Percentiles rank a stretch among this genome's conserved stretches.
Evolutionary conservation across 106 monocot genomes (phyloP).

Genomic region (Platanthera guangdongensis): DNA sequence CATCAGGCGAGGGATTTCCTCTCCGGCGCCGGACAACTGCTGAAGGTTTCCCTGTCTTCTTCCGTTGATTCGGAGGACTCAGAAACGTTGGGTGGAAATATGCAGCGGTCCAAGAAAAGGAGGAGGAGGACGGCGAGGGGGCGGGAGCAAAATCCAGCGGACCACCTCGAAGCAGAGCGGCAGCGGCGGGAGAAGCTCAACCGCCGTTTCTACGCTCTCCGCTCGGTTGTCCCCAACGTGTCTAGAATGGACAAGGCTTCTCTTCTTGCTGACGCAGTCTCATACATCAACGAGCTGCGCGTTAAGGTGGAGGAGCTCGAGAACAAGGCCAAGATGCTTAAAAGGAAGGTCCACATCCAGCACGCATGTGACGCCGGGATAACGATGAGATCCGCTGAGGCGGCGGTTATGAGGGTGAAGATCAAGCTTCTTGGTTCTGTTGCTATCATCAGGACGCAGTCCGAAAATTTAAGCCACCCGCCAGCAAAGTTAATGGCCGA

Average conservation of each 20-base stretch:
- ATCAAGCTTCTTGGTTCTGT: constrained; percentile 23
- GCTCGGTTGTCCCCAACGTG: constrained; percentile 86
- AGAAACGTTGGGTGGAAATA: constrained; percentile 3
- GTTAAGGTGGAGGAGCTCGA: constrained; percentile 42
- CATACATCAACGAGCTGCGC: constrained; percentile 60
- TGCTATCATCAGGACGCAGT: constrained; percentile 21
- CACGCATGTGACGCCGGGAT: background rate
- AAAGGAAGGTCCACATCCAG: background rate
- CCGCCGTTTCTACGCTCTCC: constrained; percentile 63
- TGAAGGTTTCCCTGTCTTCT: constrained; percentile 7
- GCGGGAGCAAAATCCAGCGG: constrained; percentile 19
- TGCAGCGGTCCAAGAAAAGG: constrained; percentile 7
- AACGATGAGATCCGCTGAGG: background rate
- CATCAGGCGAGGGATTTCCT: constrained; percentile 31
- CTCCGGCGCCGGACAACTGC: background rate
- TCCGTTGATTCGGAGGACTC: constrained; percentile 24
- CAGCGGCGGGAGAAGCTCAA: constrained; percentile 73
- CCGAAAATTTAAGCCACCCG: constrained; percentile 17
- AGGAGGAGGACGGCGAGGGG: constrained; percentile 25
- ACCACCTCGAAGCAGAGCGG: constrained; percentile 77
- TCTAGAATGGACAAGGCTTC: constrained; percentile 82
- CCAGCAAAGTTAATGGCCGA: constrained; percentile 35
- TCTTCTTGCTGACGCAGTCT: constrained; percentile 52
- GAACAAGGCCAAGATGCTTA: constrained; percentile 14
- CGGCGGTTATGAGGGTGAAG: constrained; percentile 18